phyloP scores from a whole-genome alignment of 768 basidiomycete species.

The Collybiopsis confluens region DNA sequence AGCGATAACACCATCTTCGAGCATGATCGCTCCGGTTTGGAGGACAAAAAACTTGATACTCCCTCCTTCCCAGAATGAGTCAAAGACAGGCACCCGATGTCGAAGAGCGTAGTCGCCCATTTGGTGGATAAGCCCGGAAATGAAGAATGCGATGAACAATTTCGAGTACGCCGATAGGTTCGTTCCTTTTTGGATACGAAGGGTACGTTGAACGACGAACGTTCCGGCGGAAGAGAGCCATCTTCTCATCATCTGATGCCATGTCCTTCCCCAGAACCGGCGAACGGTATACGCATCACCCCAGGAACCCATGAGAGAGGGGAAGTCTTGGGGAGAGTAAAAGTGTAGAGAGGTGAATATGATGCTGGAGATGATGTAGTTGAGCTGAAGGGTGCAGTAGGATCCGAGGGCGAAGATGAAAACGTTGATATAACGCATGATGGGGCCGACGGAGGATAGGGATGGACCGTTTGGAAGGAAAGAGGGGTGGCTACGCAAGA shows the following conservation, averaged over 20 bases:
- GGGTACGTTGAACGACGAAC: conserved; percentile 1
- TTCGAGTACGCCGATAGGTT: conserved; percentile 5
- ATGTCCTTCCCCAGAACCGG: conserved; percentile 28
- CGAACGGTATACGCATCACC: conserved; percentile 27
- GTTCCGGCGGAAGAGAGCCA: background rate
- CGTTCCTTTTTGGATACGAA: conserved; percentile 9
- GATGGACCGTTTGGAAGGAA: conserved; percentile 13
- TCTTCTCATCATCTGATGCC: conserved; percentile 22
- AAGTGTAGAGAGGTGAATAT: conserved; percentile 11
- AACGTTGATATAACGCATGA: conserved; percentile 16
- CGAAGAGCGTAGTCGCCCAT: conserved; percentile 10
- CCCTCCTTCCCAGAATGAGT: conserved; percentile 7
- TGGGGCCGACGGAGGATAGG: conserved; percentile 10
- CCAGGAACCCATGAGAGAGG: conserved; percentile 24
- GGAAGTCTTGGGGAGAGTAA: conserved; percentile 24
- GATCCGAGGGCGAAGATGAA: conserved; percentile 18
- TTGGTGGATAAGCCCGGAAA: conserved; percentile 11
- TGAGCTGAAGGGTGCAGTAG: conserved; percentile 12
- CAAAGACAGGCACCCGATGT: background rate
- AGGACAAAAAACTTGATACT: conserved; percentile 23
- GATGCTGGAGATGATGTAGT: conserved; percentile 7
- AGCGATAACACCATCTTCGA: conserved; percentile 26
- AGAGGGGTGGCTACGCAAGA: conserved; percentile 9
- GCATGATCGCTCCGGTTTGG: conserved; percentile 30
- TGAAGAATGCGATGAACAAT: conserved; percentile 11